Evolutionary conservation across 2,329 filamentous ascomycete genomes (phyloP), one percentile per base, ranked within the genome.

Genomic region (Elsinoe necatrix): DNA sequence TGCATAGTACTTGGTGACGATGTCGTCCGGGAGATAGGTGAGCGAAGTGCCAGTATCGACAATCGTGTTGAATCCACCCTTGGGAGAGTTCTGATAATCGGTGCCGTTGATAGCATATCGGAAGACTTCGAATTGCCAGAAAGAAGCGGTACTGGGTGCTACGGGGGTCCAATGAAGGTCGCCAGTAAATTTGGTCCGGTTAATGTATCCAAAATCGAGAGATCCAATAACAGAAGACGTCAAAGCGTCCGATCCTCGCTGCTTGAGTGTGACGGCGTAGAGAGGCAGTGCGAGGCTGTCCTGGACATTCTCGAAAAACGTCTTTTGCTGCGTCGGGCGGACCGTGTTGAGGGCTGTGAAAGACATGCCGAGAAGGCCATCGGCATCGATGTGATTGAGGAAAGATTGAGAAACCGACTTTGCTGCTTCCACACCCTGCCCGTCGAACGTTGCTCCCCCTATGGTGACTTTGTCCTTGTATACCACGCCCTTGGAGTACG

Each of bases 361-460:
- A 18, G 78, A 77, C 37, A 84, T 71, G 42, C 82, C 82, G 56
- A 85, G 71, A 21, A 85, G 73, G 52, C 82, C 81, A 61, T 84
- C 82, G 55, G 76, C 80, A 64, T 77, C 68, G 29, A 64, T 64
- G 63, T 84, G 78, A 55, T 72, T 62, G 5, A 69, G 63, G 69
- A 84, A 84, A 34, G 73, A 61, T 1, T 68, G 58, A 9, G 82
- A 85, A 39, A 87, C 78, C 0, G 75, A 72, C 3, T 74, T 73
- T 12, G 85, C 85, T 31, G 83, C 79, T 68, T 87, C 82, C 8
- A 89, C 79, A 9, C 83, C 82, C 68, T 88, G 85, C 1, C 69
- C 67, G 1, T 75, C 75, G 37, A 83, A 82, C 27, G 74, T 80
- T 2, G 84, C 78, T 25, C 73, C 73, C 47, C 82, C 84, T 23